Evolutionary conservation across 2,329 filamentous ascomycete species (phyloP).

Genomic region (Dothistroma septosporum): DNA sequence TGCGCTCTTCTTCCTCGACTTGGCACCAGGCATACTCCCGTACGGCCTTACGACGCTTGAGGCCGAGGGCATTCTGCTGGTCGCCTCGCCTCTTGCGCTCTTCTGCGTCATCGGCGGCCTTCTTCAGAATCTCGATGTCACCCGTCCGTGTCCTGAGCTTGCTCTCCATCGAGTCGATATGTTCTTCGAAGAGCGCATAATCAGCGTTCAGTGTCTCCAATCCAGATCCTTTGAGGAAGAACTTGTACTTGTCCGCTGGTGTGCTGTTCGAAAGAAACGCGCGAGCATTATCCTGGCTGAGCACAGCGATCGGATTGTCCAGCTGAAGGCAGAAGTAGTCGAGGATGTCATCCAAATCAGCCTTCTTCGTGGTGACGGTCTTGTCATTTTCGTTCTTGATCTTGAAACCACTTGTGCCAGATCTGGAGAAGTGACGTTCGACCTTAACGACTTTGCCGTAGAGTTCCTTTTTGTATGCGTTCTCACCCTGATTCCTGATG

Average conservation of each 20-base stretch:
- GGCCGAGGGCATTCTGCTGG: constrained; percentile 60
- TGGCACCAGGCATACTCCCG: constrained; percentile 81
- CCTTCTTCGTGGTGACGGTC: constrained; percentile 74
- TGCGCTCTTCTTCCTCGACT: constrained; percentile 68
- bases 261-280: constrained; percentile 86
- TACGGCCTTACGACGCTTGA: constrained; percentile 55
- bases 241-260: constrained; percentile 84
- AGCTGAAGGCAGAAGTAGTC: constrained; percentile 93
- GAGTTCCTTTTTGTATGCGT: constrained; percentile 75
- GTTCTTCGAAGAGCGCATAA: constrained; percentile 78
- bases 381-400: constrained; percentile 69
- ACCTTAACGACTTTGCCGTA: constrained; percentile 84
- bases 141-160: constrained; percentile 59
- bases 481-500: constrained; percentile 84
- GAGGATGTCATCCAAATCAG: constrained; percentile 84
- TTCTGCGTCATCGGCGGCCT: constrained; percentile 57
- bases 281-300: constrained; percentile 91
- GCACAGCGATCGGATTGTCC: constrained; percentile 91
- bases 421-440: constrained; percentile 80
- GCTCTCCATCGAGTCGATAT: constrained; percentile 65
- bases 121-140: constrained; percentile 60
- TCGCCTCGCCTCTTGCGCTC: constrained; percentile 62
- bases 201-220: constrained; percentile 88
- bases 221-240: constrained; percentile 92
- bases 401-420: constrained; percentile 77